A percentile compares a stretch with the other conserved stretches of the same genome.
Evolutionary conservation across 176 grass and related monocot genomes (phyloP).

Genomic region (Otatea glauca): DNA sequence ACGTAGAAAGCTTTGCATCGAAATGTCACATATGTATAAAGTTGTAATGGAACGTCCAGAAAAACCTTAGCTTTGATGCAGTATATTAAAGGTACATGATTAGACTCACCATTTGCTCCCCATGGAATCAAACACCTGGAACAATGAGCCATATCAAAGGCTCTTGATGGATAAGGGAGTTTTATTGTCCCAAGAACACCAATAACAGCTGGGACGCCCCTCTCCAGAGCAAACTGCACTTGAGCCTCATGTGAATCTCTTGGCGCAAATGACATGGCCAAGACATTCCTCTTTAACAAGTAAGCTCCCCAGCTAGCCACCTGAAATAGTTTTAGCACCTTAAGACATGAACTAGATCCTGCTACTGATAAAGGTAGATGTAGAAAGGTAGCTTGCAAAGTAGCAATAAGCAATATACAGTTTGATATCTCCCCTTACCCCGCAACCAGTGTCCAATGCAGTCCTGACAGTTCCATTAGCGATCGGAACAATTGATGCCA

Average conservation of each 20-base stretch:
- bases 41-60: neutral
- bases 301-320: conserved; percentile 98
- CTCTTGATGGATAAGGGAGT: conserved; percentile 88
- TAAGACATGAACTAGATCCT: conserved; percentile 27
- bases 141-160: conserved; percentile 99
- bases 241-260: conserved; percentile 96
- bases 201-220: conserved; percentile 91
- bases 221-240: conserved; percentile 95
- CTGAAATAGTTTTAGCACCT: conserved; percentile 49
- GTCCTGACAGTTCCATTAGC: conserved; percentile 90
- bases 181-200: conserved; percentile 88
- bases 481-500: conserved; percentile 81
- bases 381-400: neutral
- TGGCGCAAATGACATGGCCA: conserved; percentile 95
- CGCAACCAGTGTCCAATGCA: conserved; percentile 92
- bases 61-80: conserved; percentile 11
- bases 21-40: conserved; percentile 2
- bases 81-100: conserved; percentile 19
- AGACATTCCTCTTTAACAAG: conserved; percentile 84
- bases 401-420: neutral
- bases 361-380: neutral
- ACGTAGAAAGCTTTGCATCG: conserved; percentile 18
- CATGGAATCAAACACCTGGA: conserved; percentile 96
- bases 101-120: conserved; percentile 73
- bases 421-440: conserved; percentile 57